Conservation (phyloP, 2,329 filamentous ascomycete species). For the Sporothrix protearum region DNA sequence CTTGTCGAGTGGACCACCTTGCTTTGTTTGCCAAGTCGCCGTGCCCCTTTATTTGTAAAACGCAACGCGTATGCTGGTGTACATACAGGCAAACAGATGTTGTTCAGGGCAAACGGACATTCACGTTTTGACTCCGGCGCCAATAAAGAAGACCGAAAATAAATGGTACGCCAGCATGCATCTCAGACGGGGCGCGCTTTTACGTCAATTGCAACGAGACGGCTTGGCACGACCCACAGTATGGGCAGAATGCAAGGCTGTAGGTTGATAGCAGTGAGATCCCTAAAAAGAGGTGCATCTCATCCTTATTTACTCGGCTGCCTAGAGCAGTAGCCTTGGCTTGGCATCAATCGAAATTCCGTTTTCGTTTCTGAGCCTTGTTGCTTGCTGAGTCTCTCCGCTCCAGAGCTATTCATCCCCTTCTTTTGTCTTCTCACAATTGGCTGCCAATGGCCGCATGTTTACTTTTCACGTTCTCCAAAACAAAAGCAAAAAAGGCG, state of each 20-base stretch:
- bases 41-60: not conserved
- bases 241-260: not conserved
- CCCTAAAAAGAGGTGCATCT: slow-evolving; percentile 10
- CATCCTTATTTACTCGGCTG: slow-evolving; percentile 6
- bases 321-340: slow-evolving; percentile 8
- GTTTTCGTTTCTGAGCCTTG: not conserved
- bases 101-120: not conserved
- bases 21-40: no score
- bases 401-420: not conserved
- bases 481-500: no score
- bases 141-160: not conserved
- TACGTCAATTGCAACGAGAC: not conserved
- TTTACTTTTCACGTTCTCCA: no score
- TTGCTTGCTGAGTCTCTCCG: not conserved
- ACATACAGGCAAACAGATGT: not conserved
- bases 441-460: no score
- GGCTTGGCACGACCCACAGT: not conserved
- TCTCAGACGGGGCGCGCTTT: not conserved
- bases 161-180: not conserved
- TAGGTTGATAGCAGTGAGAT: not conserved
- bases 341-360: not conserved
- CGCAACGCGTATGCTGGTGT: not conserved
- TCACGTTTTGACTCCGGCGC: not conserved
- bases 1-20: no score
- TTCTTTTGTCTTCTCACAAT: not conserved